Percentiles rank a stretch among this genome's conserved stretches.
Evolutionary conservation across 1,139 yeast genomes (phyloP).

Genomic region (Meyerozyma guilliermondii): DNA sequence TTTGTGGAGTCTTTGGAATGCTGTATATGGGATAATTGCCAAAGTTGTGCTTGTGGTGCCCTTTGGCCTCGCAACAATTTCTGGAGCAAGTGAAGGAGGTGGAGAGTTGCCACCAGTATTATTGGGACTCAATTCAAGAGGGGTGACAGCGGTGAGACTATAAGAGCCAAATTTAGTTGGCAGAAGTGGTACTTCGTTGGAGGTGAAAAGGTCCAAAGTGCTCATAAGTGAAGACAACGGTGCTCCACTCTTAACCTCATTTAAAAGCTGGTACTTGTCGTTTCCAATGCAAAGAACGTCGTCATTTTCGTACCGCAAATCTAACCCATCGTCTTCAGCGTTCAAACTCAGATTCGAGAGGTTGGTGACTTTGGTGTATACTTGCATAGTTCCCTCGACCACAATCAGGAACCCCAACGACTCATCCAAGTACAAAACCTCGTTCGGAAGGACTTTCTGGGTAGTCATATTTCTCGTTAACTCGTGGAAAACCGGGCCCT

Average conservation of each 20-base stretch:
- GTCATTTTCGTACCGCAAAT: constrained; percentile 28
- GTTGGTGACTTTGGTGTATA: constrained; percentile 55
- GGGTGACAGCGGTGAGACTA: constrained; percentile 13
- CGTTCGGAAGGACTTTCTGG: constrained; percentile 74
- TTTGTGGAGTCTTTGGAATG: constrained; percentile 67
- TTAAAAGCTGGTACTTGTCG: constrained; percentile 67
- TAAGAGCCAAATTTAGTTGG: constrained; percentile 30
- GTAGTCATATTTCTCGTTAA: constrained; percentile 90
- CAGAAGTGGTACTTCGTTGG: constrained; percentile 5
- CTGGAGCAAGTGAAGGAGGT: constrained; percentile 20
- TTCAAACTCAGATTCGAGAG: constrained; percentile 6
- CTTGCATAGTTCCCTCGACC: constrained; percentile 88
- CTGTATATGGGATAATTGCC: constrained; percentile 84
- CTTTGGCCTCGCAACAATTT: constrained; percentile 57
- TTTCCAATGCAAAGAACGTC: constrained; percentile 43
- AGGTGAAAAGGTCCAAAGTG: constrained; percentile 58
- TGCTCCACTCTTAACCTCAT: constrained; percentile 80
- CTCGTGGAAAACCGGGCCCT: constrained; percentile 86
- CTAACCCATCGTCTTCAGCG: constrained; percentile 15
- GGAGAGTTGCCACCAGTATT: constrained; percentile 6
- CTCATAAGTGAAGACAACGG: constrained; percentile 82
- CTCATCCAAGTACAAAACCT: constrained; percentile 67
- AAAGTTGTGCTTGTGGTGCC: constrained; percentile 57
- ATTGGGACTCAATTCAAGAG: background rate
- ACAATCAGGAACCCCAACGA: constrained; percentile 80